Conservation (phyloP, 768 basidiomycete species). For the Pholiota molesta region DNA sequence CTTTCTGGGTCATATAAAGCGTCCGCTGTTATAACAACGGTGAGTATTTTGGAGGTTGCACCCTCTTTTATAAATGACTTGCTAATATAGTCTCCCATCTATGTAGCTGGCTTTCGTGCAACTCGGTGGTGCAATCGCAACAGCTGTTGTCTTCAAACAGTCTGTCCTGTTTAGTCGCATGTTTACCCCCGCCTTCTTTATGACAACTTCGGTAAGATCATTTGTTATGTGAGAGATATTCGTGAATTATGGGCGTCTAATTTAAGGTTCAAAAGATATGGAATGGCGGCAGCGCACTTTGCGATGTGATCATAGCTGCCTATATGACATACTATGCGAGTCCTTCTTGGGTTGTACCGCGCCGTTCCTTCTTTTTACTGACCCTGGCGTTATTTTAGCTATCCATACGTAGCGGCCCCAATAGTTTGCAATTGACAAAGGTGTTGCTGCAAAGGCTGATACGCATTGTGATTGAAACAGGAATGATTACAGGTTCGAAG, state of each 20-base stretch:
- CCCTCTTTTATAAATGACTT: not conserved
- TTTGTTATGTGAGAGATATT: not conserved
- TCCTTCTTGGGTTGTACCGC: not conserved
- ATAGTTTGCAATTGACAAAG: slow-evolving; percentile 5
- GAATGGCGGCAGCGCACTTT: slow-evolving; percentile 22
- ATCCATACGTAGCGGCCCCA: not conserved
- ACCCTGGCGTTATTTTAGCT: not conserved
- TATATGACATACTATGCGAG: slow-evolving; percentile 25
- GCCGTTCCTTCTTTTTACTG: not conserved
- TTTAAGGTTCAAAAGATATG: slow-evolving; percentile 12
- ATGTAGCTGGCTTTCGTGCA: slow-evolving; percentile 19
- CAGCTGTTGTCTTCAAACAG: slow-evolving; percentile 11
- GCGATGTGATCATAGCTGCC: slow-evolving; percentile 22
- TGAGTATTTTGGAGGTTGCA: not conserved
- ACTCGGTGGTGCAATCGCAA: slow-evolving; percentile 16
- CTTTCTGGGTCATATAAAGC: slow-evolving; percentile 15
- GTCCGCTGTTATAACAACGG: slow-evolving; percentile 10
- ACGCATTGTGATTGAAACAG: slow-evolving; percentile 19
- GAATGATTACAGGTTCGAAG: slow-evolving; percentile 17
- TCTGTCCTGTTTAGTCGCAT: slow-evolving; percentile 12
- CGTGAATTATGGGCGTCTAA: not conserved
- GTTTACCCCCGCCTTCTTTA: slow-evolving; percentile 6
- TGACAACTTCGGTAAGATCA: slow-evolving; percentile 8
- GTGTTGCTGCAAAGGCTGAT: slow-evolving; percentile 13
- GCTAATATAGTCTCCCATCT: not conserved